These are phyloP conservation scores for Xylaria venustula DNA, from an alignment of 495 filamentous ascomycete species.

Conservation along the genomic window DNA sequence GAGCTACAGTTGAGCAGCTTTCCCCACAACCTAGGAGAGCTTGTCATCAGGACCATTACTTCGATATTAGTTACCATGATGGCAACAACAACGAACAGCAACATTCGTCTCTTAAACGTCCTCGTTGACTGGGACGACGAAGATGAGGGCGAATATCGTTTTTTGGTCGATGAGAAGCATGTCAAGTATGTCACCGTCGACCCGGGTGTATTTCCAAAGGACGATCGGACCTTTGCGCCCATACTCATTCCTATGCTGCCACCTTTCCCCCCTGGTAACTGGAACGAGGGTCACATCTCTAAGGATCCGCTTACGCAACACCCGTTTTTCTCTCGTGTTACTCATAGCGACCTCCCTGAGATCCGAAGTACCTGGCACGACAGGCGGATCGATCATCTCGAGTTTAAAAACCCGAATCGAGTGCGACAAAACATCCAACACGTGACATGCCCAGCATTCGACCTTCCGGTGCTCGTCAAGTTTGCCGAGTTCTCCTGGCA, in stretches of 20 bases:
- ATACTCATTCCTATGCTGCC: constrained; percentile 17
- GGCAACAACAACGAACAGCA: not conserved
- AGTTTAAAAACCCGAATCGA: constrained; percentile 7
- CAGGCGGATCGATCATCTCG: constrained; percentile 21
- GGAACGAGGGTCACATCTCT: constrained; percentile 25
- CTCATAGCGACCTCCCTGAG: constrained; percentile 12
- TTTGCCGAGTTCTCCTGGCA: constrained; percentile 43
- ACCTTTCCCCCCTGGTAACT: constrained; percentile 25
- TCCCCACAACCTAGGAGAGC: not conserved
- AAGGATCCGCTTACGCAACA: constrained; percentile 9
- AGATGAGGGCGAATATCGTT: constrained; percentile 29
- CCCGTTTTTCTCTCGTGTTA: constrained; percentile 9
- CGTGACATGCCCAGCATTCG: constrained; percentile 21
- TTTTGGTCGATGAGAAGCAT: constrained; percentile 20
- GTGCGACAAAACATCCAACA: constrained; percentile 18
- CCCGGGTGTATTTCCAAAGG: constrained; percentile 2
- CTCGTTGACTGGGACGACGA: constrained; percentile 16
- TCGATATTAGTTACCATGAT: not conserved
- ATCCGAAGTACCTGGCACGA: constrained; percentile 22
- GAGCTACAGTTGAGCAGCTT: not conserved
- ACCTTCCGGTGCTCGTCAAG: constrained; percentile 35
- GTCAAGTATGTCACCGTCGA: constrained; percentile 25
- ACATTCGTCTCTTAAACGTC: not conserved
- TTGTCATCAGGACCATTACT: not conserved
- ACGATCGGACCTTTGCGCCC: constrained; percentile 22